Evolutionary conservation across 352 stramenopile species (phyloP).

Genomic region (Phytophthora sp.): DNA sequence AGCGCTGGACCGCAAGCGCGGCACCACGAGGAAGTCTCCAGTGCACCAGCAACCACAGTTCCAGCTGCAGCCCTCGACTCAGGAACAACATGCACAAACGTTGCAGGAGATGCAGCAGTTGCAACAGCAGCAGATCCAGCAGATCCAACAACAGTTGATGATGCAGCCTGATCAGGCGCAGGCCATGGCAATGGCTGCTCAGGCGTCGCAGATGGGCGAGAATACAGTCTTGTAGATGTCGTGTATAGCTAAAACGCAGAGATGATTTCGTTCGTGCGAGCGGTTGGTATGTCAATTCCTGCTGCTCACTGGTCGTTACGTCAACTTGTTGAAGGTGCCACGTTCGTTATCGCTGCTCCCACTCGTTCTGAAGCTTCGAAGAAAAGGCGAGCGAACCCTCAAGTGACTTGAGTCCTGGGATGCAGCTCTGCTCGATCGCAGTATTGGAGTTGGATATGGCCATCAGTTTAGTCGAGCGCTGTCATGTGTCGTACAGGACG

Average conservation of each 20-base stretch:
- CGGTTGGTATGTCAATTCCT: too few relatives aligned
- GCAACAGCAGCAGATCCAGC: conserved; percentile 35
- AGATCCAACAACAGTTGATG: conserved; percentile 42
- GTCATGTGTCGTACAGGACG: too few relatives aligned
- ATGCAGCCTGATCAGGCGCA: conserved; percentile 35
- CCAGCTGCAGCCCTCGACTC: conserved; percentile 20
- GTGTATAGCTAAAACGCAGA: conserved; percentile 17
- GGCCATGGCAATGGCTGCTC: conserved; percentile 29
- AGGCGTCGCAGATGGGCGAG: conserved; percentile 35
- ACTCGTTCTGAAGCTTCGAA: too few relatives aligned
- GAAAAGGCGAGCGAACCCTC: not conserved
- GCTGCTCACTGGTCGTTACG: conserved; percentile 16
- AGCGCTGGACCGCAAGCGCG: conserved; percentile 39
- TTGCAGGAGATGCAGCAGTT: conserved; percentile 39
- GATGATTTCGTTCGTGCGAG: conserved; percentile 24
- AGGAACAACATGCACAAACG: conserved; percentile 30
- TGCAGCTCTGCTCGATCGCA: conserved; percentile 24
- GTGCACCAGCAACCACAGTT: conserved; percentile 17
- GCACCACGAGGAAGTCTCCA: conserved; percentile 32
- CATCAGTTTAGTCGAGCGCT: conserved; percentile 10
- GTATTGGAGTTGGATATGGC: too few relatives aligned
- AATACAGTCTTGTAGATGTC: conserved; percentile 36
- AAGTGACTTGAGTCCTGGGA: conserved; percentile 9
- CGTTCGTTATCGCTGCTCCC: conserved; percentile 7
- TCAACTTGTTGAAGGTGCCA: not conserved